Conservation (phyloP, 2,329 filamentous ascomycete species). For the Camptophora hylomeconis region DNA sequence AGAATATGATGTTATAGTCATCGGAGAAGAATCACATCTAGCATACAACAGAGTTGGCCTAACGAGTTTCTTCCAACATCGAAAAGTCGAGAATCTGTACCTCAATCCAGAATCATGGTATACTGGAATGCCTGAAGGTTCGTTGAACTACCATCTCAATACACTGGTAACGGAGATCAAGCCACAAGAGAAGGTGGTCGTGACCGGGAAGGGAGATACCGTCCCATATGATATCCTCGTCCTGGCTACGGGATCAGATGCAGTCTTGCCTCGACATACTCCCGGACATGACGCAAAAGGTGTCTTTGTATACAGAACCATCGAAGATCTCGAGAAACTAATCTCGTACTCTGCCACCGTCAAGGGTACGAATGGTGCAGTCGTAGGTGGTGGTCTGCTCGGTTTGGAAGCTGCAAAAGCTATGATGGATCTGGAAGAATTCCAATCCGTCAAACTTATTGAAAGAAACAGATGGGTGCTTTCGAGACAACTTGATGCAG, state of each 20-base stretch:
- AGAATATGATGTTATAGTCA: slow-evolving; percentile 70
- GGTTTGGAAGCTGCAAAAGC: slow-evolving; percentile 84
- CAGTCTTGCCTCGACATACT: slow-evolving; percentile 57
- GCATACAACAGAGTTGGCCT: slow-evolving; percentile 86
- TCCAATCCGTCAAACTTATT: slow-evolving; percentile 60
- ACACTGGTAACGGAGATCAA: slow-evolving; percentile 58
- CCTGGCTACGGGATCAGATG: slow-evolving; percentile 76
- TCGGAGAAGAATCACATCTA: slow-evolving; percentile 76
- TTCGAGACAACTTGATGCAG: slow-evolving; percentile 66
- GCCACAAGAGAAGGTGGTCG: slow-evolving; percentile 50
- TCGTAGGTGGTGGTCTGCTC: slow-evolving; percentile 73
- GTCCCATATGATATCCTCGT: slow-evolving; percentile 71
- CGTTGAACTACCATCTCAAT: slow-evolving; percentile 63
- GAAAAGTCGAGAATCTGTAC: slow-evolving; percentile 75
- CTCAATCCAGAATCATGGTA: slow-evolving; percentile 79
- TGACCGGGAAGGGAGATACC: slow-evolving; percentile 54
- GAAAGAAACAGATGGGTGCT: slow-evolving; percentile 76
- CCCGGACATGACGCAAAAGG: slow-evolving; percentile 69
- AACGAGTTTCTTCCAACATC: slow-evolving; percentile 78
- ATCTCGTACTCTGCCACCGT: slow-evolving; percentile 58
- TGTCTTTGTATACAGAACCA: slow-evolving; percentile 80
- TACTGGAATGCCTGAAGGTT: slow-evolving; percentile 49
- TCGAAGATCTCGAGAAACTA: slow-evolving; percentile 64
- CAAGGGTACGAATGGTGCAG: slow-evolving; percentile 56
- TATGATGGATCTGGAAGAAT: slow-evolving; percentile 73